A percentile compares a stretch with the other conserved stretches of the same genome.
phyloP scores from a whole-genome alignment of 176 grass and related monocot species.

The Aegilops bicornis region DNA sequence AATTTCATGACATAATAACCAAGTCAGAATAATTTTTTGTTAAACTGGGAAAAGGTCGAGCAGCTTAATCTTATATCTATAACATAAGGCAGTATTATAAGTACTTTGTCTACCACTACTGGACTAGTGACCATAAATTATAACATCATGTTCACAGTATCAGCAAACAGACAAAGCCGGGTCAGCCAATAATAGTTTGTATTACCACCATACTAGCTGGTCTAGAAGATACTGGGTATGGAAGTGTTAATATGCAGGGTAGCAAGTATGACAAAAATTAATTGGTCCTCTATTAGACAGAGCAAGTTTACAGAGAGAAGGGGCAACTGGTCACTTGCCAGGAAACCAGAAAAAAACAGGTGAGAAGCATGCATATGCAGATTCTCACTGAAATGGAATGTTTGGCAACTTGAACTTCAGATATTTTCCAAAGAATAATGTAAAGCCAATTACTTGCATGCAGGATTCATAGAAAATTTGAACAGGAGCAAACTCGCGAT shows the following conservation, averaged over 20 bases:
- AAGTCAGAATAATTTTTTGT: constrained; percentile 14
- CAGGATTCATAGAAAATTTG: neutral
- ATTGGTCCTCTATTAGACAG: neutral
- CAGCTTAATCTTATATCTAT: constrained; percentile 25
- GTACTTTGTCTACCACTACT: constrained; percentile 6
- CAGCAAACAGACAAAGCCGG: neutral
- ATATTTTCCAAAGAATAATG: constrained; percentile 20
- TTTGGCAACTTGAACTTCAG: neutral
- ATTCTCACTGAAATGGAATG: neutral
- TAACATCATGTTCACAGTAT: neutral
- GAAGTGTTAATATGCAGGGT: neutral
- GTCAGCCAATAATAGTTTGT: neutral
- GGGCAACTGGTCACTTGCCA: neutral
- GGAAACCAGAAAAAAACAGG: neutral
- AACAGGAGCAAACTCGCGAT: neutral
- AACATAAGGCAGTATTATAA: constrained; percentile 3
- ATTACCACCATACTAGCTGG: neutral
- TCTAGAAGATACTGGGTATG: neutral
- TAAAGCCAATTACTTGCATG: neutral
- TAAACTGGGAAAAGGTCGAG: constrained; percentile 24
- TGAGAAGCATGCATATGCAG: neutral
- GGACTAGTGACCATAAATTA: neutral
- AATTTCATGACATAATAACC: constrained; percentile 12
- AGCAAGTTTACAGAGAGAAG: neutral
- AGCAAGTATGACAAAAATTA: constrained; percentile 4